Evolutionary conservation across 139 green algal genomes (phyloP).

Genomic region (Chlorella sp.): DNA sequence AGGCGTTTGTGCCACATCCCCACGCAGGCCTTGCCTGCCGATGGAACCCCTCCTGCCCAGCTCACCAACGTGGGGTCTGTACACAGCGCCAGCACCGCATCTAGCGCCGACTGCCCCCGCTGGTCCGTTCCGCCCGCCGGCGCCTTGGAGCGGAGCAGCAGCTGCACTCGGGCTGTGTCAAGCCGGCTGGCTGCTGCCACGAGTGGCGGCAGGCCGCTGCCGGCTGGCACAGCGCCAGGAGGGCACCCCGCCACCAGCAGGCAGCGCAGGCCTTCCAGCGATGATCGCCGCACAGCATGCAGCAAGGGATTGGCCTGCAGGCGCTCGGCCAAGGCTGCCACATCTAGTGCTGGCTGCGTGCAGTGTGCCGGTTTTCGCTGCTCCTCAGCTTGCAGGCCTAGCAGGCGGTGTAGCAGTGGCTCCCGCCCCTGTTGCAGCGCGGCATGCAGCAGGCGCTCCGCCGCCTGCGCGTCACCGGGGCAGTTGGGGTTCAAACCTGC

Average conservation of each 20-base stretch:
- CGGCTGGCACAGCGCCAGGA: not conserved
- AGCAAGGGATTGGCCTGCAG: not conserved
- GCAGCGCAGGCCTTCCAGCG: not conserved
- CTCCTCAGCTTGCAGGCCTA: not conserved
- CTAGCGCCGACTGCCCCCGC: not conserved
- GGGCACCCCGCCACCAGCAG: constrained; percentile 4
- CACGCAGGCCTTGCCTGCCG: too few relatives aligned
- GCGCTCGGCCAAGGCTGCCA: not conserved
- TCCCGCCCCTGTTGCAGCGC: not conserved
- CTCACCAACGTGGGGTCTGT: not conserved
- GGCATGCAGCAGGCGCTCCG: not conserved
- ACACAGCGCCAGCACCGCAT: not conserved
- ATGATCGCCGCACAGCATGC: not conserved
- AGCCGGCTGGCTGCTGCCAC: not conserved
- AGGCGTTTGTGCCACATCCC: too few relatives aligned
- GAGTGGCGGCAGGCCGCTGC: not conserved
- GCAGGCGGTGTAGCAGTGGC: not conserved
- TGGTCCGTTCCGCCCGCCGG: not conserved
- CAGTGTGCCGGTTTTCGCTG: too few relatives aligned
- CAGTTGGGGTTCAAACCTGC: constrained; percentile 9
- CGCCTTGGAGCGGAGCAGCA: not conserved
- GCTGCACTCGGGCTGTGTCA: not conserved
- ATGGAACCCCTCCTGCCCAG: not conserved
- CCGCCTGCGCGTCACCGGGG: not conserved
- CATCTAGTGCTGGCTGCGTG: not conserved